These are phyloP conservation scores for Leavenworthia alabamica DNA, from an alignment of 345 rosid genomes.

Conservation along the genomic window DNA sequence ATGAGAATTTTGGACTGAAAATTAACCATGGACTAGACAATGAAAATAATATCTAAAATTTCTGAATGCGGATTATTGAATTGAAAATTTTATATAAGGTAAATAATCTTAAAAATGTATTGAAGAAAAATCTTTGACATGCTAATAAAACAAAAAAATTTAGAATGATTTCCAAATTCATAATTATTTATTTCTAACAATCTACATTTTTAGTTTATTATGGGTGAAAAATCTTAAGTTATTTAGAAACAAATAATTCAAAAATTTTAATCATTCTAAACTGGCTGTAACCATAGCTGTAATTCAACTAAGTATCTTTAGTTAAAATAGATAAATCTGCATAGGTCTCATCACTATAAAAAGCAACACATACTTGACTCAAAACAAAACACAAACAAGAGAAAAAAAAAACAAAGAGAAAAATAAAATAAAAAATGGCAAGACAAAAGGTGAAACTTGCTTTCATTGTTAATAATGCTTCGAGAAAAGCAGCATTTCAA, in stretches of 20 bases:
- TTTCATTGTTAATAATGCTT: slow-evolving; percentile 13
- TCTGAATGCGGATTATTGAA: background rate
- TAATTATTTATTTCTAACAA: background rate
- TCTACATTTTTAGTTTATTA: background rate
- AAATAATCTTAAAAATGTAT: background rate
- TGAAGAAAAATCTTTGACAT: background rate
- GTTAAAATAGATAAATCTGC: background rate
- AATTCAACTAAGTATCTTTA: background rate
- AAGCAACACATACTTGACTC: background rate
- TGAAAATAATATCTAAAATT: too few relatives aligned
- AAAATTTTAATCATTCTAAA: too few relatives aligned
- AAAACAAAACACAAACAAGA: background rate
- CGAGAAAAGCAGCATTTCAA: slow-evolving; percentile 19
- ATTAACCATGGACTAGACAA: background rate
- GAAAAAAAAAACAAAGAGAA: too few relatives aligned
- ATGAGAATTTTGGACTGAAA: background rate
- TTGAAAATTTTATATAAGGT: too few relatives aligned
- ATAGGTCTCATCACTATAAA: too few relatives aligned
- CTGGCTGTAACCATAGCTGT: background rate
- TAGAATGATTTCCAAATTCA: background rate
- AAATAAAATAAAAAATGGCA: background rate
- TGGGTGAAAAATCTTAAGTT: too few relatives aligned
- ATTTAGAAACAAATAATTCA: too few relatives aligned
- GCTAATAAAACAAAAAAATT: background rate
- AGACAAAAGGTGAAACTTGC: slow-evolving; percentile 30